Percentiles rank a stretch among this genome's conserved stretches.
These are phyloP conservation scores for Scheffersomyces titani DNA, from an alignment of 1,139 yeast genomes.

Conservation along the genomic window DNA sequence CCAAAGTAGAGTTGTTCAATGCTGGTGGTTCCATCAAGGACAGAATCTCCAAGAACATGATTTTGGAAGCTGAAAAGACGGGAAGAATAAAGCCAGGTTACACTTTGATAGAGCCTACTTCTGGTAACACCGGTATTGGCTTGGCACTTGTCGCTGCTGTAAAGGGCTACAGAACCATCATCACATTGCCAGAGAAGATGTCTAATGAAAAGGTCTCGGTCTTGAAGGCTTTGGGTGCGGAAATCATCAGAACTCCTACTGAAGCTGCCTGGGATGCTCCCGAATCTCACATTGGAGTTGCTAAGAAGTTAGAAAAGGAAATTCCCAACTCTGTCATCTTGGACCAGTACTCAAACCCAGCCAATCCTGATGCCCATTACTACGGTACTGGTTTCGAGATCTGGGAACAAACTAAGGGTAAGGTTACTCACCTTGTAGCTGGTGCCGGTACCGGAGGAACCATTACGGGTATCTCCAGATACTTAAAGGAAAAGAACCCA, in stretches of 20 bases:
- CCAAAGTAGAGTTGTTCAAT: constrained; percentile 66
- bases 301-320: constrained; percentile 76
- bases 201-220: constrained; percentile 89
- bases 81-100: constrained; percentile 85
- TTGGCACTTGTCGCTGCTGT: constrained; percentile 86
- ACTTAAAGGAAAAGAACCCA: constrained; percentile 71
- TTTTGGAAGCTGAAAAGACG: constrained; percentile 77
- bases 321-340: constrained; percentile 84
- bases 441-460: constrained; percentile 95
- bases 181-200: constrained; percentile 91
- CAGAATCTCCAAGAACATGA: constrained; percentile 67
- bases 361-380: constrained; percentile 85
- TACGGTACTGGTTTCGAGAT: constrained; percentile 85
- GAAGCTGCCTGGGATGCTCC: constrained; percentile 95
- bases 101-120: constrained; percentile 86
- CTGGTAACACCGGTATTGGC: constrained; percentile 90
- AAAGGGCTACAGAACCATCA: constrained; percentile 83
- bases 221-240: constrained; percentile 87
- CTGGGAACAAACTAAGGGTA: constrained; percentile 78
- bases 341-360: constrained; percentile 79
- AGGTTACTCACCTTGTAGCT: constrained; percentile 75
- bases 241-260: constrained; percentile 87
- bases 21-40: constrained; percentile 75
- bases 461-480: constrained; percentile 74
- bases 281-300: constrained; percentile 90